Percentiles rank a stretch among this genome's conserved stretches.
These are phyloP conservation scores for Pseudonectria buxi DNA, from an alignment of 2,329 filamentous ascomycete species.

Conservation along the genomic window DNA sequence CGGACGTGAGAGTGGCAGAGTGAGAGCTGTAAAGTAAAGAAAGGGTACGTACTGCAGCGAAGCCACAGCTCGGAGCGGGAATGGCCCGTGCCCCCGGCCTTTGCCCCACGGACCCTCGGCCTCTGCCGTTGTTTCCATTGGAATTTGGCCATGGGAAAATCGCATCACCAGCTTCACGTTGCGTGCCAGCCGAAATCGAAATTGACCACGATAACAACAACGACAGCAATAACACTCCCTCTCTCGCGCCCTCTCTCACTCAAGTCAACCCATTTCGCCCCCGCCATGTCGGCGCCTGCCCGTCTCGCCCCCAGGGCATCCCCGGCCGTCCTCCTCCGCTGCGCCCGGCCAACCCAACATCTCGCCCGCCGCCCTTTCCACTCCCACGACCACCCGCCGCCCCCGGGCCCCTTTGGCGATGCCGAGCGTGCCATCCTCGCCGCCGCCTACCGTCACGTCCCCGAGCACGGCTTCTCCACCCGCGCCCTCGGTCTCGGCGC, in stretches of 20 bases:
- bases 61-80: too few species aligned
- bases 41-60: too few species aligned
- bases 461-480: slow-evolving; percentile 73
- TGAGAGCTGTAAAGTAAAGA: too few species aligned
- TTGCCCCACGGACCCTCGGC: too few species aligned
- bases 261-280: too few species aligned
- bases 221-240: too few species aligned
- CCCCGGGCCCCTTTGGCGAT: slow-evolving; percentile 54
- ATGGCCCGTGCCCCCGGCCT: too few species aligned
- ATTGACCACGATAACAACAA: too few species aligned
- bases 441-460: slow-evolving; percentile 73
- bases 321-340: slow-evolving; percentile 7
- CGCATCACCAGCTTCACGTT: not conserved
- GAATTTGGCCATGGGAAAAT: too few species aligned
- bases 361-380: slow-evolving; percentile 48
- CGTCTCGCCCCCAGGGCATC: slow-evolving; percentile 9
- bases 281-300: slow-evolving; percentile 11
- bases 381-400: slow-evolving; percentile 60
- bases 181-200: too few species aligned
- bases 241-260: not conserved
- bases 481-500: slow-evolving; percentile 69
- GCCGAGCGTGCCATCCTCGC: slow-evolving; percentile 72
- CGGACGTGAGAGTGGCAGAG: too few species aligned
- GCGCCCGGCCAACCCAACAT: slow-evolving; percentile 8
- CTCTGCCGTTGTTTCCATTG: too few species aligned